A percentile compares a stretch with the other conserved stretches of the same genome.
Evolutionary conservation across 106 monocot species (phyloP).

Genomic region (Apostasia ramifera): DNA sequence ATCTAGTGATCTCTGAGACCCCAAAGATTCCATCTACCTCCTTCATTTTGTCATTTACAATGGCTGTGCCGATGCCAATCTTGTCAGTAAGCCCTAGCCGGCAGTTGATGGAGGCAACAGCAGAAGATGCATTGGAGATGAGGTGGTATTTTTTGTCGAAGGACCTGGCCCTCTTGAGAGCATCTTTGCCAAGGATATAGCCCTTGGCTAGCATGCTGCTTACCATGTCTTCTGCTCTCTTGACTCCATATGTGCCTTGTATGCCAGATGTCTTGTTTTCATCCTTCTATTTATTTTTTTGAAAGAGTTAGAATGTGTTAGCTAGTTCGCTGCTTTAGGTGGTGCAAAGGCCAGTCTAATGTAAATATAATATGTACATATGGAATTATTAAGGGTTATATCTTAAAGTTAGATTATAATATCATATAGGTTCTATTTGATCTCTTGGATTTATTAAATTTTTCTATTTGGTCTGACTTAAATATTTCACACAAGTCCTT

Average conservation of each 20-base stretch:
- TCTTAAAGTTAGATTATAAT: too few species aligned
- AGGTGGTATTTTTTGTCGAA: slow-evolving; percentile 70
- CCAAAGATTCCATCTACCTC: slow-evolving; percentile 59
- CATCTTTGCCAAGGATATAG: slow-evolving; percentile 82
- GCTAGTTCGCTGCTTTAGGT: too few species aligned
- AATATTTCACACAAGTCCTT: too few species aligned
- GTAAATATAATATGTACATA: too few species aligned
- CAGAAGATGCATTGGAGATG: slow-evolving; percentile 56
- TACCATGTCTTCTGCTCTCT: slow-evolving; percentile 70
- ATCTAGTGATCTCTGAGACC: slow-evolving; percentile 74
- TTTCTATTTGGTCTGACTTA: too few species aligned
- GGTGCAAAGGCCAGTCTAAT: too few species aligned
- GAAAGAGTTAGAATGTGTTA: too few species aligned
- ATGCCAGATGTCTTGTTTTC: too few species aligned
- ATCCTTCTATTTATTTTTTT: too few species aligned
- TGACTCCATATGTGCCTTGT: slow-evolving; percentile 2
- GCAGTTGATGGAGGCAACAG: slow-evolving; percentile 55
- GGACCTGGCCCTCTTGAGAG: slow-evolving; percentile 50
- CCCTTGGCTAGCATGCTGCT: slow-evolving; percentile 86
- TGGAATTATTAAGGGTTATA: too few species aligned
- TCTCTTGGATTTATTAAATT: too few species aligned
- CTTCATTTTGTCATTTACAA: slow-evolving; percentile 48
- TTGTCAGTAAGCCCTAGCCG: slow-evolving; percentile 67
- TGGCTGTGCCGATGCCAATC: slow-evolving; percentile 51
- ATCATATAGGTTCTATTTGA: too few species aligned